phyloP scores from a whole-genome alignment of 495 filamentous ascomycete species.

The Penicillium crystallinum region DNA sequence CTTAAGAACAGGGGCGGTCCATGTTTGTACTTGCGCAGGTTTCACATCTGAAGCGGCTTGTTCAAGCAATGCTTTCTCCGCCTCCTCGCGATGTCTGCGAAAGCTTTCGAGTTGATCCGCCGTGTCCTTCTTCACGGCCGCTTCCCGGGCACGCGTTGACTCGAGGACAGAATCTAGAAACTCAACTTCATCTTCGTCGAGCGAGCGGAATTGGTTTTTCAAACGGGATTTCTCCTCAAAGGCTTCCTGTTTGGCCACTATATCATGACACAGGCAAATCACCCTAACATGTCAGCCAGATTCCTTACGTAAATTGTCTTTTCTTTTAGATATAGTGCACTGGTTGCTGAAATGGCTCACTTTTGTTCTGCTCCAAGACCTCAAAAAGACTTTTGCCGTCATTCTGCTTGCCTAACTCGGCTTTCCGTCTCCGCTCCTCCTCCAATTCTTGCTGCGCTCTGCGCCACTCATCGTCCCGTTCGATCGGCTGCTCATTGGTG shows the following conservation, averaged over 20 bases:
- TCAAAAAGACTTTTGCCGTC: constrained; percentile 77
- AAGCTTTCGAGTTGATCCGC: constrained; percentile 67
- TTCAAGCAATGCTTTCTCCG: constrained; percentile 48
- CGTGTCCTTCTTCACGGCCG: constrained; percentile 66
- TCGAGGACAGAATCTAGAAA: constrained; percentile 79
- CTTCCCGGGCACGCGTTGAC: constrained; percentile 65
- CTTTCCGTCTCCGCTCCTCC: constrained; percentile 55
- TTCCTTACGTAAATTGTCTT: not conserved
- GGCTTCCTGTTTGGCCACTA: constrained; percentile 92
- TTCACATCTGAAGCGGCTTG: constrained; percentile 31
- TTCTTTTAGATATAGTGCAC: not conserved
- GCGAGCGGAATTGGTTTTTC: constrained; percentile 88
- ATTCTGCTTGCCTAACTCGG: constrained; percentile 50
- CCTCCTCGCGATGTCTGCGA: constrained; percentile 61
- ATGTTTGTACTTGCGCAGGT: constrained; percentile 40
- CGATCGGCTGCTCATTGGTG: constrained; percentile 58
- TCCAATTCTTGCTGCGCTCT: constrained; percentile 74
- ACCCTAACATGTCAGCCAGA: constrained; percentile 7
- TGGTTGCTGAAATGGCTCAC: constrained; percentile 41
- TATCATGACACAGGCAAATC: constrained; percentile 44
- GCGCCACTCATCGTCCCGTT: constrained; percentile 68
- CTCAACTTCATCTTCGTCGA: constrained; percentile 92
- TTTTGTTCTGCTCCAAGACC: constrained; percentile 89
- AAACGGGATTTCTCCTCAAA: constrained; percentile 86
- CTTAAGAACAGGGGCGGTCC: constrained; percentile 53